Percentiles rank a stretch among this genome's conserved stretches.
phyloP scores from a whole-genome alignment of 2,329 filamentous ascomycete species.

The Pyricularia pennisetigena region DNA sequence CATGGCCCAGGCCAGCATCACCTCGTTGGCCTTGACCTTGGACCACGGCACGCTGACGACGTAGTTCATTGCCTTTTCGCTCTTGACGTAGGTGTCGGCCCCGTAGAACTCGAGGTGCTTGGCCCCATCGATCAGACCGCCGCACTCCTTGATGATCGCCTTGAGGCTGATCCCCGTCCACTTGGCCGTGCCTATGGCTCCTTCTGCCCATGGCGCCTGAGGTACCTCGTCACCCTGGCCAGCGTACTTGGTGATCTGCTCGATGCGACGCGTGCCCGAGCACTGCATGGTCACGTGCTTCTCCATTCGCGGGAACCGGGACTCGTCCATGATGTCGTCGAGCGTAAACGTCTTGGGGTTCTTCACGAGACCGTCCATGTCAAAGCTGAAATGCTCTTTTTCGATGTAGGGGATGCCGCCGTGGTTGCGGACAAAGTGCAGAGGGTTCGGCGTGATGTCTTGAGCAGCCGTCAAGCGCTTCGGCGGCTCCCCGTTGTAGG shows the following conservation, averaged over 20 bases:
- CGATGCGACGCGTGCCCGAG: slow-evolving; percentile 57
- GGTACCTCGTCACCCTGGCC: slow-evolving; percentile 57
- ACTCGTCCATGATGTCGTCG: slow-evolving; percentile 50
- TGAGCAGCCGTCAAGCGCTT: slow-evolving; percentile 39
- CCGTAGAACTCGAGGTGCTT: slow-evolving; percentile 61
- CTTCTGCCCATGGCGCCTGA: slow-evolving; percentile 50
- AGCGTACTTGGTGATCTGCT: slow-evolving; percentile 56
- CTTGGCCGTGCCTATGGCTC: slow-evolving; percentile 55
- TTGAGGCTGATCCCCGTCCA: slow-evolving; percentile 58
- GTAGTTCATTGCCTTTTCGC: slow-evolving; percentile 55
- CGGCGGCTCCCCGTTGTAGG: slow-evolving; percentile 54
- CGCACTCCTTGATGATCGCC: slow-evolving; percentile 61
- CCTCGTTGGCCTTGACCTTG: slow-evolving; percentile 58
- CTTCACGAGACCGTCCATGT: slow-evolving; percentile 44
- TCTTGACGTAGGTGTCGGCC: slow-evolving; percentile 66
- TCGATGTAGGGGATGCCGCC: slow-evolving; percentile 61
- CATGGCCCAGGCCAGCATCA: slow-evolving; percentile 63
- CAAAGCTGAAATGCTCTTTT: slow-evolving; percentile 40
- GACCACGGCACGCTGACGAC: slow-evolving; percentile 55
- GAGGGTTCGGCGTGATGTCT: slow-evolving; percentile 47
- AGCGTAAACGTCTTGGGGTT: slow-evolving; percentile 46
- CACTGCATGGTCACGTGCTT: slow-evolving; percentile 56
- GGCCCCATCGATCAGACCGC: slow-evolving; percentile 41
- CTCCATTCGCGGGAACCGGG: slow-evolving; percentile 46
- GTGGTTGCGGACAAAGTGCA: slow-evolving; percentile 57